These are phyloP conservation scores for Colletotrichum chrysophilum DNA, from an alignment of 2,329 filamentous ascomycete genomes.

Conservation along the genomic window DNA sequence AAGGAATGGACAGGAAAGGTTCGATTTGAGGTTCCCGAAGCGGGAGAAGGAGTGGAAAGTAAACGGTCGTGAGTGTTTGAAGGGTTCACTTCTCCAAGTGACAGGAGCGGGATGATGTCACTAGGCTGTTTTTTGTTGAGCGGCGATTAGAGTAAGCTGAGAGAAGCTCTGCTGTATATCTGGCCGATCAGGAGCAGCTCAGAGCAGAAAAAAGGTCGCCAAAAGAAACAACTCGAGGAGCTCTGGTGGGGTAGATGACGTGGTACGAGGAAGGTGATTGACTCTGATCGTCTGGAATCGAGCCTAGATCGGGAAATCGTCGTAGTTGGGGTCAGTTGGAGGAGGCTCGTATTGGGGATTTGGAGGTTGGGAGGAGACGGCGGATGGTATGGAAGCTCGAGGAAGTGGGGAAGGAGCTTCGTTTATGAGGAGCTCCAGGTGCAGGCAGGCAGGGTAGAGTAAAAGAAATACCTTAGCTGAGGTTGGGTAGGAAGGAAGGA, in stretches of 20 bases:
- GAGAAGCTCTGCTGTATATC: not conserved
- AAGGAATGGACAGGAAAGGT: not conserved
- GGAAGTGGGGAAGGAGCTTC: not conserved
- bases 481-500: not conserved
- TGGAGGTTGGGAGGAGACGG: not conserved
- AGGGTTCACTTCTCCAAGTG: not conserved
- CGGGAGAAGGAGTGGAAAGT: not conserved
- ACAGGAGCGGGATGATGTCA: slow-evolving; percentile 10
- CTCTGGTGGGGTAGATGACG: slow-evolving; percentile 10
- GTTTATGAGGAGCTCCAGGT: not conserved
- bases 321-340: not conserved
- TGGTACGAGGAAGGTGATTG: slow-evolving; percentile 3
- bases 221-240: slow-evolving; percentile 1
- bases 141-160: not conserved
- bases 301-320: not conserved
- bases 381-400: not conserved
- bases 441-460: not conserved
- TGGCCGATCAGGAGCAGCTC: not conserved
- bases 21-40: not conserved
- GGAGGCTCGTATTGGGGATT: not conserved
- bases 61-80: not conserved
- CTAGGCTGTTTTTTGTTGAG: not conserved
- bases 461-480: not conserved
- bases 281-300: not conserved
- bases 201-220: not conserved